phyloP scores from a whole-genome alignment of 2,329 filamentous ascomycete species.

The Neofusicoccum sp. region DNA sequence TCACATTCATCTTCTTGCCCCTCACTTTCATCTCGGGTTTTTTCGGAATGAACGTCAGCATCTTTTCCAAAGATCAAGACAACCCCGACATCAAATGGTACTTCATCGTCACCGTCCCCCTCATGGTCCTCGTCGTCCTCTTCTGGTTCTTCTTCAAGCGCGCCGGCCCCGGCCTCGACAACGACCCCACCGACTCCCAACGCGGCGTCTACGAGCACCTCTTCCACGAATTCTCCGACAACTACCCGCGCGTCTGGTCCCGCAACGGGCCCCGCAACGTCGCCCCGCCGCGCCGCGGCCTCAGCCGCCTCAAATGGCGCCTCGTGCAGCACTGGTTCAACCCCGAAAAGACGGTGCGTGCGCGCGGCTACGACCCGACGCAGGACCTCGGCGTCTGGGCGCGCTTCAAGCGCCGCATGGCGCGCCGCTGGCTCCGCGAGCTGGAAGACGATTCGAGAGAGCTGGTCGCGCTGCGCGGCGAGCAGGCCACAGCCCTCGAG shows the following conservation, averaged over 20 bases:
- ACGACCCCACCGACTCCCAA: slow-evolving; percentile 47
- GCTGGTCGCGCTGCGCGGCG: neutral
- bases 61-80: slow-evolving; percentile 36
- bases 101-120: slow-evolving; percentile 50
- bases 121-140: slow-evolving; percentile 50
- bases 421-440: slow-evolving; percentile 44
- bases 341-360: slow-evolving; percentile 43
- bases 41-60: slow-evolving; percentile 57
- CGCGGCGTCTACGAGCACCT: slow-evolving; percentile 56
- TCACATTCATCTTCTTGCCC: slow-evolving; percentile 74
- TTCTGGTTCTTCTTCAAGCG: slow-evolving; percentile 54
- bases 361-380: slow-evolving; percentile 34
- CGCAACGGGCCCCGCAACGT: slow-evolving; percentile 48
- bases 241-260: slow-evolving; percentile 53
- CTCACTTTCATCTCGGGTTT: slow-evolving; percentile 54
- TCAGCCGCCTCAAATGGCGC: slow-evolving; percentile 50
- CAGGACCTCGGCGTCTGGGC: slow-evolving; percentile 45
- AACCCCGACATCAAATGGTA: slow-evolving; percentile 54
- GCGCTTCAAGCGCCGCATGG: slow-evolving; percentile 43
- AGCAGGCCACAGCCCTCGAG: neutral
- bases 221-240: slow-evolving; percentile 51
- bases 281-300: slow-evolving; percentile 43
- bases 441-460: slow-evolving; percentile 3
- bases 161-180: slow-evolving; percentile 14
- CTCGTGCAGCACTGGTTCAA: slow-evolving; percentile 52